phyloP scores from a whole-genome alignment of 768 basidiomycete genomes.

The Steccherinum ochraceum region DNA sequence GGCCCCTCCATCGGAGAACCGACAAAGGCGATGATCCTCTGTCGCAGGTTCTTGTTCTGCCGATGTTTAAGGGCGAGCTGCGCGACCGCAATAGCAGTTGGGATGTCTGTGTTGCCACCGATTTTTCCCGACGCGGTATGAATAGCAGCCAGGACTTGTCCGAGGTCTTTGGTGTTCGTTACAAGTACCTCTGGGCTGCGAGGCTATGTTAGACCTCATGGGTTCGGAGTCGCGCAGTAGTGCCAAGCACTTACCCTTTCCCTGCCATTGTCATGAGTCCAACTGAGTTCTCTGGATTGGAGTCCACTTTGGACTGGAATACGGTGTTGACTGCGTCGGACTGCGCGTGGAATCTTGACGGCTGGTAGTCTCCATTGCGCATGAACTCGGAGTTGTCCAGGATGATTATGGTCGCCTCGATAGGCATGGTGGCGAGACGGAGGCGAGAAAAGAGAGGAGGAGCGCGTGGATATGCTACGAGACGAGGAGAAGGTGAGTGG shows the following conservation, averaged over 20 bases:
- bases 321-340: constrained; percentile 85
- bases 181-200: constrained; percentile 90
- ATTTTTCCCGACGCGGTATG: constrained; percentile 68
- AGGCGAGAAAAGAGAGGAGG: no score
- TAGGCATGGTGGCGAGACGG: constrained; percentile 59
- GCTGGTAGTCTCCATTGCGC: constrained; percentile 89
- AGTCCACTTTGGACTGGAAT: constrained; percentile 89
- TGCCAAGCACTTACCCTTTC: constrained; percentile 60
- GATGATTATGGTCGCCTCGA: constrained; percentile 97
- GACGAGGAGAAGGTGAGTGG: constrained; percentile 7
- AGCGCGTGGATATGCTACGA: constrained; percentile 2
- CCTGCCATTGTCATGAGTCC: constrained; percentile 98
- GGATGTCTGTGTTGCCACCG: constrained; percentile 78
- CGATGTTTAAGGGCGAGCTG: constrained; percentile 96
- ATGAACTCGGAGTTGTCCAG: constrained; percentile 98
- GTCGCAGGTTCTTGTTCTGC: constrained; percentile 97
- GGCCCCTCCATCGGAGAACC: constrained; percentile 77
- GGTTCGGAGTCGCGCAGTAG: not conserved
- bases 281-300: constrained; percentile 96
- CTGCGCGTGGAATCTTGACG: constrained; percentile 86
- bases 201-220: not conserved
- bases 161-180: constrained; percentile 92
- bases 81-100: constrained; percentile 88
- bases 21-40: constrained; percentile 91
- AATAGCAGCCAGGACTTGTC: constrained; percentile 79